Conservation (phyloP, 768 basidiomycete genomes). For the Wakefieldia striispora region DNA sequence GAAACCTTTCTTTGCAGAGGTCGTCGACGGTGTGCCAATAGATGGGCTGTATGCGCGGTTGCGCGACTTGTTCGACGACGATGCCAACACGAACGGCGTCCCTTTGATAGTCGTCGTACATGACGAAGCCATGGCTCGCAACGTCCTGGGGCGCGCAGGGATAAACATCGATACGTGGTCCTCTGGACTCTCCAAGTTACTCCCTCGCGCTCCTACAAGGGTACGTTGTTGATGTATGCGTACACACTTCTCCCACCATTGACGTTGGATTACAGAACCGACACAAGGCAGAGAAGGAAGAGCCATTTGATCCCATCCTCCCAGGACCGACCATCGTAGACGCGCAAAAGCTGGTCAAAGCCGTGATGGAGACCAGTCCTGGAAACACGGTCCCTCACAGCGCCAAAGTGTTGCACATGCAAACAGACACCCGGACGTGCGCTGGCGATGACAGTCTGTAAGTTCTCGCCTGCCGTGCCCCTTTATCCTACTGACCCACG, state of each 20-base stretch:
- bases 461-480: conserved; percentile 14
- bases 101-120: conserved; percentile 50
- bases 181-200: conserved; percentile 33
- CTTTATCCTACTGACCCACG: too few species aligned
- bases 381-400: conserved; percentile 29
- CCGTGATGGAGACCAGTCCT: conserved; percentile 37
- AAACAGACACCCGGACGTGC: conserved; percentile 38
- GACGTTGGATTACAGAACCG: conserved; percentile 10
- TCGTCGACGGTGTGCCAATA: conserved; percentile 4
- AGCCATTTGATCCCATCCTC: neutral
- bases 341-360: conserved; percentile 35
- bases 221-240: conserved; percentile 1
- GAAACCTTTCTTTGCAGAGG: conserved; percentile 18
- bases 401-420: conserved; percentile 34
- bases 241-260: neutral
- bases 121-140: conserved; percentile 37
- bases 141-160: conserved; percentile 40
- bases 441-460: conserved; percentile 54
- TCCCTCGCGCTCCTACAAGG: conserved; percentile 5
- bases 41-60: conserved; percentile 13
- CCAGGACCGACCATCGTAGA: conserved; percentile 41
- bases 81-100: conserved; percentile 12
- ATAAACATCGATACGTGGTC: conserved; percentile 43
- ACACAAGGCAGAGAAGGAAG: neutral
- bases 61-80: conserved; percentile 22